Evolutionary conservation across 352 stramenopile species (phyloP), one percentile per base, ranked within the genome.

Genomic region (Globisporangium acanthophoron): DNA sequence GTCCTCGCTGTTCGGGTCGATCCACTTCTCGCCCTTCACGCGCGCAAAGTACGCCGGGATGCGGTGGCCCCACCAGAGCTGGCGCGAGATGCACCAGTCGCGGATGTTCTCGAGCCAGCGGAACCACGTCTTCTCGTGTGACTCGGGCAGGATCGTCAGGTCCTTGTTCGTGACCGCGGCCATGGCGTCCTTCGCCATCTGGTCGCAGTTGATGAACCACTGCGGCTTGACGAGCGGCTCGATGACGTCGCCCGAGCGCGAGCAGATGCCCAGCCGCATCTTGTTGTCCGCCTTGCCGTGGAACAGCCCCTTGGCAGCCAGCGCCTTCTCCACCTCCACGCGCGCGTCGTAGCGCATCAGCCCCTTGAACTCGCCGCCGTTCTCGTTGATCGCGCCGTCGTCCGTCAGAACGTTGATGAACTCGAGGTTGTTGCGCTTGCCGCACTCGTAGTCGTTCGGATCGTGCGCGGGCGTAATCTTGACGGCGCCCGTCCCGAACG

Each of bases 401-500:
- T 98, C 79, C 58, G 93, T 98, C 56, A 99, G 76, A 29, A 99
- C 85, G 40, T 92, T 99, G 66, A 99, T 98, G 65, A 98, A 99
- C 76, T 97, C 91, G 5, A 99, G 84, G n/a, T 90, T 76, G 75
- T 98, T 88, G 46, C 96, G 94, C 71, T 98, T 97, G 33, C 96
- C 97, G 63, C 98, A 98, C 54, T 97, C 96, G 77, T 99, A 99
- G 84, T 99, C 97, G 66, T 99, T 99, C 1, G 94, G 88, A 72
- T 99, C 97, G 76, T 99, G 97, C 0, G 94, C 96, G 1, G 97
- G 97, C 29, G 97, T 99, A 70, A 99, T 98, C 77, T 99, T 99
- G 7, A 99, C 89, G 3, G 96, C 97, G 52, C 97, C 97, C 5
- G 96, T 99, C 64, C 96, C 97, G 66, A 99, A 99, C 13, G 61